phyloP scores from a whole-genome alignment of 345 rosid species.

The Eucalyptus caleyi region DNA sequence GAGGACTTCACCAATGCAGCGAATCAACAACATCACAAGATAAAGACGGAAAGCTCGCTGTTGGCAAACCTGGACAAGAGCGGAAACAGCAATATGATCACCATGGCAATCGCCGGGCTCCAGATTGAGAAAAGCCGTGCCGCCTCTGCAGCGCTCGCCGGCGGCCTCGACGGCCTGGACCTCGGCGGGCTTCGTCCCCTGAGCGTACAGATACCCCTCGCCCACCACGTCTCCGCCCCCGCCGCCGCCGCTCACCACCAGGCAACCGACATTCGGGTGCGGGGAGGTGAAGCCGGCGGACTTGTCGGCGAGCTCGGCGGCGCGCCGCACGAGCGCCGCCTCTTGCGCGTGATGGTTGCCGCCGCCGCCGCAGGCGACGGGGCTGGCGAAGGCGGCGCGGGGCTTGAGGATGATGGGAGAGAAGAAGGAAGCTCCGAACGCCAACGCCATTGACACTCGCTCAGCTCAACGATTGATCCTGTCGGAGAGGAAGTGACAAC shows the following conservation, averaged over 20 bases:
- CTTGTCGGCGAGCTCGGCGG: conserved; percentile 54
- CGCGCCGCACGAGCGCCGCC: conserved; percentile 45
- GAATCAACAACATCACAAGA: background rate
- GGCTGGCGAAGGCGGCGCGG: background rate
- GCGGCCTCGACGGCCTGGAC: conserved; percentile 63
- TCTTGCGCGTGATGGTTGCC: conserved; percentile 24
- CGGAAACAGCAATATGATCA: conserved; percentile 68
- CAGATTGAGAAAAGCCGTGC: conserved; percentile 74
- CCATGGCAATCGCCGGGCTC: conserved; percentile 97
- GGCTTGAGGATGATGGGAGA: background rate
- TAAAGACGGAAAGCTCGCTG: background rate
- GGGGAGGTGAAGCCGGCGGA: conserved; percentile 86
- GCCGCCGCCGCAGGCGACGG: background rate
- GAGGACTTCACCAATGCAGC: background rate
- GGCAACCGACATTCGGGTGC: conserved; percentile 90
- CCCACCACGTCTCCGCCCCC: conserved; percentile 46
- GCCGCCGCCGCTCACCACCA: conserved; percentile 32
- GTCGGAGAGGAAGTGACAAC: background rate
- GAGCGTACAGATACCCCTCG: conserved; percentile 76
- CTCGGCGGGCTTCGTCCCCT: conserved; percentile 86
- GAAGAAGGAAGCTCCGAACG: background rate
- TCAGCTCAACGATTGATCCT: background rate
- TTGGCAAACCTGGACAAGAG: conserved; percentile 66
- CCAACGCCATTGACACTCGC: background rate
- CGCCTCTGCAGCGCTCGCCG: conserved; percentile 38